A percentile compares a stretch with the other conserved stretches of the same genome.
These are phyloP conservation scores for Postia placenta DNA, from an alignment of 768 basidiomycete genomes.

Conservation along the genomic window DNA sequence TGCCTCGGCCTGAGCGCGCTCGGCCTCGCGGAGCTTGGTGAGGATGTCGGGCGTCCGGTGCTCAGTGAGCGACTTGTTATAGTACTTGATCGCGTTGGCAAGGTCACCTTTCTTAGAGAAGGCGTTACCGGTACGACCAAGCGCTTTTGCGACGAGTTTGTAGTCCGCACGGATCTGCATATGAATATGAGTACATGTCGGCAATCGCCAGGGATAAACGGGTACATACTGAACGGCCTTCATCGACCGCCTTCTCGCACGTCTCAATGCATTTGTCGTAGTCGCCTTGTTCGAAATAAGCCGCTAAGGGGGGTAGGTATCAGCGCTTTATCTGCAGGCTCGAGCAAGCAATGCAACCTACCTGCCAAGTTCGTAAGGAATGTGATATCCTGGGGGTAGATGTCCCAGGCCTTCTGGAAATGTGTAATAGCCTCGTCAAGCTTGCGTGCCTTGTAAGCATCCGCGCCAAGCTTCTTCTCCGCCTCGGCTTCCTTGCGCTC, in stretches of 20 bases:
- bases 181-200: neutral
- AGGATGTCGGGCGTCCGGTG: constrained; percentile 93
- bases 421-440: constrained; percentile 71
- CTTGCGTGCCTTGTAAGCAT: constrained; percentile 80
- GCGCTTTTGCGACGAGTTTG: constrained; percentile 92
- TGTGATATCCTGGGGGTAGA: constrained; percentile 89
- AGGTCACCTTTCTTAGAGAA: constrained; percentile 79
- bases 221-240: constrained; percentile 67
- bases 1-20: constrained; percentile 70
- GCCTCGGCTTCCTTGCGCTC: constrained; percentile 75
- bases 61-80: constrained; percentile 89
- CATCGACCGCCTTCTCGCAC: constrained; percentile 94
- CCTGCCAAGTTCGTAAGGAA: constrained; percentile 90
- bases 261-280: constrained; percentile 87
- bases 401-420: constrained; percentile 88
- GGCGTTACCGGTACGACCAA: constrained; percentile 83
- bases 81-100: constrained; percentile 79
- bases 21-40: constrained; percentile 80
- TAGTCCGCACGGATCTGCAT: constrained; percentile 80
- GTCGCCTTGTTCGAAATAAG: constrained; percentile 89
- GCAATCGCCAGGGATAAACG: neutral
- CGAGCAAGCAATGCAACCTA: constrained; percentile 25
- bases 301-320: constrained; percentile 43
- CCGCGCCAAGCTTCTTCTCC: constrained; percentile 72
- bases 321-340: neutral